Evolutionary conservation across 2,329 filamentous ascomycete species (phyloP).

Genomic region (Colletotrichum eleusines): DNA sequence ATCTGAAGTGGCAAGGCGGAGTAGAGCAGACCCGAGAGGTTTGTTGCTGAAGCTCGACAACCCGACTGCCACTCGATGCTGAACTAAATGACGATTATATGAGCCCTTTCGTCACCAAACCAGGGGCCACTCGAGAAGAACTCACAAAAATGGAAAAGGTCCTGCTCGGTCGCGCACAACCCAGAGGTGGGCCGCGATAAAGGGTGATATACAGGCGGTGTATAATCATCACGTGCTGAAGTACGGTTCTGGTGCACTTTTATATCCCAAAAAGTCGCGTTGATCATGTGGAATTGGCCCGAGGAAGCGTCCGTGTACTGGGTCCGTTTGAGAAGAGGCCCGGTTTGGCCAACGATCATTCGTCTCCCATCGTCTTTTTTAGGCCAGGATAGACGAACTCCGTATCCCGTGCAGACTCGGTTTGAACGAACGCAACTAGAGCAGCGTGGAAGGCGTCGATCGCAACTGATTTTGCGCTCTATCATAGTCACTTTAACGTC

Average conservation of each 20-base stretch:
- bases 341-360: slow-evolving; percentile 36
- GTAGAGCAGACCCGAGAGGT: slow-evolving; percentile 44
- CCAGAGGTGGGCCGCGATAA: neutral
- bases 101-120: neutral
- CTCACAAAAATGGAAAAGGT: slow-evolving; percentile 7
- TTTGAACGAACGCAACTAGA: slow-evolving; percentile 42
- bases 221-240: neutral
- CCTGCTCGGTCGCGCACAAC: neutral
- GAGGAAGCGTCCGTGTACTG: too few relatives aligned
- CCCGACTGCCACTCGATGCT: neutral
- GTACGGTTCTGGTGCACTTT: slow-evolving; percentile 20
- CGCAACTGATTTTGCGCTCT: slow-evolving; percentile 46
- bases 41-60: slow-evolving; percentile 24
- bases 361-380: slow-evolving; percentile 45
- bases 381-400: slow-evolving; percentile 48
- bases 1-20: slow-evolving; percentile 45
- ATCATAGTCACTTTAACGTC: neutral
- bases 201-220: neutral
- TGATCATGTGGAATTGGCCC: slow-evolving; percentile 39
- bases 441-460: slow-evolving; percentile 44
- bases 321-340: too few relatives aligned
- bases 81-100: neutral
- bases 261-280: slow-evolving; percentile 45
- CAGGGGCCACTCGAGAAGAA: neutral
- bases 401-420: slow-evolving; percentile 46